phyloP scores from a whole-genome alignment of 805 yeast species.

The Yarrowia sp. region DNA sequence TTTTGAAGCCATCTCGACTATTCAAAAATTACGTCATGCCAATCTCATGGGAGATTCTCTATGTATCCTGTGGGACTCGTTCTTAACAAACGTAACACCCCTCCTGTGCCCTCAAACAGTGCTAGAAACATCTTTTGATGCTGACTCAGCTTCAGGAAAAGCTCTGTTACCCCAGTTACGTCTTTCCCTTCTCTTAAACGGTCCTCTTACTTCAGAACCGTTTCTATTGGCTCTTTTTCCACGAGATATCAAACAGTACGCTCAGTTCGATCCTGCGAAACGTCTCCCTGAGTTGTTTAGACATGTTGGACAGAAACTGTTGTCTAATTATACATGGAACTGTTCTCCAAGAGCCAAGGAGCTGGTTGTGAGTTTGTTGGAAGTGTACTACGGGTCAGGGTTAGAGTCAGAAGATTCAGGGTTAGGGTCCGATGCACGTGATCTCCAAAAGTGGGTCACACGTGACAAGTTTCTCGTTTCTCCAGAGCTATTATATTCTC shows the following conservation, averaged over 20 bases:
- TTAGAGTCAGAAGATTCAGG: too few relatives aligned
- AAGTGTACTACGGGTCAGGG: neutral
- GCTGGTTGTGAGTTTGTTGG: neutral
- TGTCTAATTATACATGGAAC: slow-evolving; percentile 1
- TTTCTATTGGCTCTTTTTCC: neutral
- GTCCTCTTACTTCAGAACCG: neutral
- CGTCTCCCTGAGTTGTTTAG: neutral
- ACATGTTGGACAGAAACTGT: neutral
- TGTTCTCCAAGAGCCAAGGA: neutral
- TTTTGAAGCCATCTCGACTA: neutral
- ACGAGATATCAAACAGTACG: neutral
- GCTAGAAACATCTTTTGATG: neutral
- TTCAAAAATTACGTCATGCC: neutral
- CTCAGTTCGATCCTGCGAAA: neutral
- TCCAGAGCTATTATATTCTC: neutral
- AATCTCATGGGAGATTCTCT: neutral
- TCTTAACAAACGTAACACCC: neutral
- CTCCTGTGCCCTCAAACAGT: neutral
- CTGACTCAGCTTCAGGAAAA: neutral
- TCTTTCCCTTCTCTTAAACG: neutral
- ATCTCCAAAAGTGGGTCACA: neutral
- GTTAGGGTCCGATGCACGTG: neutral
- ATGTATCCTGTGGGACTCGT: slow-evolving; percentile 12
- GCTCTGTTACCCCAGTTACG: neutral
- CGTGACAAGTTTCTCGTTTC: neutral